Evolutionary conservation across 2,329 filamentous ascomycete genomes (phyloP), one percentile per base, ranked within the genome.

Genomic region (Trichoderma endophyticum): DNA sequence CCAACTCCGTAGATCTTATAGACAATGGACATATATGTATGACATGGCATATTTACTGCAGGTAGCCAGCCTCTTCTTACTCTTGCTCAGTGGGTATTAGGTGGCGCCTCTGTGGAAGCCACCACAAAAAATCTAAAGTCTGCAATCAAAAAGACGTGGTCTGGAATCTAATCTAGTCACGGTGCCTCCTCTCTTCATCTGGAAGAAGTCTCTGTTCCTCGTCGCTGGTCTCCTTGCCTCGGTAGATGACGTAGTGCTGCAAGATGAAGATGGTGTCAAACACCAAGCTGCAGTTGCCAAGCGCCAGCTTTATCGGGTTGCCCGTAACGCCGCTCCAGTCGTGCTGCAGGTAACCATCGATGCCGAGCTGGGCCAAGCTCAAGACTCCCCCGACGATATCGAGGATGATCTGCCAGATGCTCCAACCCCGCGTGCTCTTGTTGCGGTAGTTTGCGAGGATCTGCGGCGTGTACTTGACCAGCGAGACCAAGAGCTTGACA

Each of bases 381-480:
- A 98, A 84, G 21, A 96, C 79, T 43, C 95, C 94, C 48, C 96
- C 96, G 1, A 86, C 84, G 73, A 97, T 87, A 79, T 98, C 96
- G 11, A 98, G 86, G 61, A 97, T 83, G 76, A 98, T 95, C 80
- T 94, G 91, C 73, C 84, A 84, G 75, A 98, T 98, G 77, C 90
- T 92, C 94, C 95, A 98, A 48, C 96, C 96, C 24, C 87, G 83
- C 1, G 96, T 98, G 71, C 93, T 97, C 79, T 91, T 88, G 77
- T 95, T 94, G 77, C 90, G 90, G 80, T 92, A 94, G 84, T 98
- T 98, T 76, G 92, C 86, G 77, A 92, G 86, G 48, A 93, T 89
- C 84, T 97, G 94, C 6, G 96, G 96, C 61, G 93, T 90, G 82
- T 98, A 98, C 83, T 99, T 99, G 82, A 97, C 88, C 30, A 98